Conservation (phyloP, 2,329 filamentous ascomycete genomes). For the Ophiognomonia clavigignenti-juglandacearum region DNA sequence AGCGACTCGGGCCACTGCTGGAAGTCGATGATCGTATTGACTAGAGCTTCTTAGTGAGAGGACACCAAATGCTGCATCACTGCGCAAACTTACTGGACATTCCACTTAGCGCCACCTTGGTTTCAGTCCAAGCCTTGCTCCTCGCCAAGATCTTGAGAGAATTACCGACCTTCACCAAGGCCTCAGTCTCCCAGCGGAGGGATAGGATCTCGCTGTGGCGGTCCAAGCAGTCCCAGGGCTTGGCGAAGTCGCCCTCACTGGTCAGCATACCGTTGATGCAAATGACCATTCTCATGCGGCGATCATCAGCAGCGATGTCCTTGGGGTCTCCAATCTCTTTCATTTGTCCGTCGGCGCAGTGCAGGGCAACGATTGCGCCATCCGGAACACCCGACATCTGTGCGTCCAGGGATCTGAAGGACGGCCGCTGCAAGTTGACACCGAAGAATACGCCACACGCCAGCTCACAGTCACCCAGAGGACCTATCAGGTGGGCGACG, state of each 20-base stretch:
- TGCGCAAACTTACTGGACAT: conserved; percentile 38
- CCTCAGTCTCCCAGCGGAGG: conserved; percentile 76
- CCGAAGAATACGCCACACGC: conserved; percentile 84
- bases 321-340: conserved; percentile 43
- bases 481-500: conserved; percentile 73
- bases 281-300: conserved; percentile 75
- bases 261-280: conserved; percentile 79
- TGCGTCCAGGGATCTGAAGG: conserved; percentile 80
- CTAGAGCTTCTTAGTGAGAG: conserved; percentile 4
- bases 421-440: conserved; percentile 82
- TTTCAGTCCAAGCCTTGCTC: conserved; percentile 74
- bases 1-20: conserved; percentile 59
- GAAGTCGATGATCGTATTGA: conserved; percentile 41
- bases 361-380: conserved; percentile 76
- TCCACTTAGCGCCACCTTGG: conserved; percentile 46
- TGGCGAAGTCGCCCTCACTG: conserved; percentile 64
- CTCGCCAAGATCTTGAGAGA: conserved; percentile 73
- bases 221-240: conserved; percentile 75
- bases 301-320: conserved; percentile 50
- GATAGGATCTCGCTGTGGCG: conserved; percentile 73
- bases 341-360: conserved; percentile 22
- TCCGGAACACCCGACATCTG: conserved; percentile 84
- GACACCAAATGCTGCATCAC: too few species aligned
- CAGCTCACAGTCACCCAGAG: conserved; percentile 72
- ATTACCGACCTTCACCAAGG: conserved; percentile 71